Evolutionary conservation across 345 rosid genomes (phyloP), one percentile per base, ranked within the genome.

Genomic region (Citrus trifoliata): DNA sequence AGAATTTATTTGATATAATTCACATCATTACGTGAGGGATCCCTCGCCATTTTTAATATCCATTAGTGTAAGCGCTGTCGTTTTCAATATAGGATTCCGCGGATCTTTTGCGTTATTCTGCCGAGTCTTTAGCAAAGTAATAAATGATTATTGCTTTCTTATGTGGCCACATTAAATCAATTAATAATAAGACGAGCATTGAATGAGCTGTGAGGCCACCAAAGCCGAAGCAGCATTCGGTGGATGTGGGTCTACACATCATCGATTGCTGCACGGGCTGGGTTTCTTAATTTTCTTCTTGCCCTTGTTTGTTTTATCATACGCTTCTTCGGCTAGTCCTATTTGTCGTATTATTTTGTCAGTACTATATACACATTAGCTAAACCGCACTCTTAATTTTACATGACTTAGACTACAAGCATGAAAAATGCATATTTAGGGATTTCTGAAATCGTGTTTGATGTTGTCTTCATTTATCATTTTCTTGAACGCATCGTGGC

Each of bases 51-150:
- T 46, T 42, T 42, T 42, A 46, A 46, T 46, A 46, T 46, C 18
- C 8, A 69, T n/a, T 25, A 25, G 13, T 1, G 16, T 18, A 21
- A 4, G 2, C 24, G 6, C 25, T 56, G 62, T 8, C 61, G 10
- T 2, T 48, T 61, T 62, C 42, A 62, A 28, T 27, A 38, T 18
- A 53, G 72, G 48, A 66, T 51, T 53, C 13, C 42, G 21, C 64
- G 72, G 79, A 66, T 76, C 64, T 67, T 51, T 53, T 12, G 72
- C 58, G 25, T 48, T 65, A 51, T 42, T 25, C 46, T 74, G 42
- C 48, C 10, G 3, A 27, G 38, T 4, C 48, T 67, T 67, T 55
- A 10, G 18, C 63, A 12, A 76, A 4, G 33, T 65, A 51, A 32
- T 8, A 13, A 46, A 46, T 46, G 51, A 46, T 46, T 13, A 46